A percentile compares a stretch with the other conserved stretches of the same genome.
Conservation (phyloP, 164 flowering plant genomes). For the Tetracentron sinense region DNA sequence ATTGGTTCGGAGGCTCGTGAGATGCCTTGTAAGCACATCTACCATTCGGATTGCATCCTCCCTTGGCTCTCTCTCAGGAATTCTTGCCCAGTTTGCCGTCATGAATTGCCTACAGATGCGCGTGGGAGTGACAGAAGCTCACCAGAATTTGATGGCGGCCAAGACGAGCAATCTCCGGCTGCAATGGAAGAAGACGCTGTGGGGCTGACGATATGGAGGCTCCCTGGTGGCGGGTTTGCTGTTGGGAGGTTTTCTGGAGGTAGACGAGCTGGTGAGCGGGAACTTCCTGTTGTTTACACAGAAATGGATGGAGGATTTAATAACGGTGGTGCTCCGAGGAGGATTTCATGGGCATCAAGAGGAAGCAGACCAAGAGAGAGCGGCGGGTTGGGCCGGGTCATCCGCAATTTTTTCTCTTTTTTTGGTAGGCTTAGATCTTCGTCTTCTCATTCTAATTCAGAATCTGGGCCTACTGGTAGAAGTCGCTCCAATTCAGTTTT, state of each 20-base stretch:
- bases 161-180: conserved; percentile 17
- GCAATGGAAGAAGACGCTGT: conserved; percentile 36
- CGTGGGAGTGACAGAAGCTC: conserved; percentile 16
- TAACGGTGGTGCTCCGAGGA: conserved; percentile 39
- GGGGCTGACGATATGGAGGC: conserved; percentile 72
- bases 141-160: conserved; percentile 15
- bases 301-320: conserved; percentile 68
- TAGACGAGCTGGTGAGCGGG: conserved; percentile 39
- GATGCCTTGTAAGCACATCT: conserved; percentile 89
- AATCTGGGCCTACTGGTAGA: conserved; percentile 15
- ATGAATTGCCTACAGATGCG: conserved; percentile 48
- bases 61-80: conserved; percentile 72
- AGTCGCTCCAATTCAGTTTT: conserved; percentile 29
- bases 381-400: conserved; percentile 42
- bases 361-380: conserved; percentile 38
- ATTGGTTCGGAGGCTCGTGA: conserved; percentile 58
- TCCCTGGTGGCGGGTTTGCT: conserved; percentile 86
- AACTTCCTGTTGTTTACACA: conserved; percentile 60
- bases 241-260: conserved; percentile 74
- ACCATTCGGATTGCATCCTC: conserved; percentile 70
- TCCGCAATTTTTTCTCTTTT: conserved; percentile 45
- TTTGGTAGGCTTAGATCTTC: conserved; percentile 38
- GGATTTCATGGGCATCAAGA: conserved; percentile 44
- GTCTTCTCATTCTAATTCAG: conserved; percentile 25
- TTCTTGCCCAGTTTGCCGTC: conserved; percentile 80